phyloP scores from a whole-genome alignment of 345 rosid genomes.

The Lumnitzera racemosa region DNA sequence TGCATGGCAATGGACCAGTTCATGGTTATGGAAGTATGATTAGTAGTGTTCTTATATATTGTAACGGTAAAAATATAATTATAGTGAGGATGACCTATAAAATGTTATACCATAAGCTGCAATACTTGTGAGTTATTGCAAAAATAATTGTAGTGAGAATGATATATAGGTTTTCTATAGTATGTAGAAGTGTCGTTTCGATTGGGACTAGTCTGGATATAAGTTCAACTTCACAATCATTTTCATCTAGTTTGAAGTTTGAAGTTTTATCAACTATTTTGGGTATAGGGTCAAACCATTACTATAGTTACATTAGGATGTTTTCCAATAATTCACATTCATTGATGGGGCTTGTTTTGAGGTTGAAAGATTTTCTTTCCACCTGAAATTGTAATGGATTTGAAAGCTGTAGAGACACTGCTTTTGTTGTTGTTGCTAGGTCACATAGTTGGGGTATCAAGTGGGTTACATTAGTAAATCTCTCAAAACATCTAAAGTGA shows the following conservation, averaged over 20 bases:
- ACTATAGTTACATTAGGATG: conserved; percentile 60
- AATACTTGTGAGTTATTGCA: too few species aligned
- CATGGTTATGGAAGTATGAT: too few species aligned
- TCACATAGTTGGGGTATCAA: conserved; percentile 58
- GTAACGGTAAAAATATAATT: too few species aligned
- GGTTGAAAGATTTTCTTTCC: conserved; percentile 28
- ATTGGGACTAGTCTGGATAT: background rate
- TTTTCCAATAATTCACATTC: conserved; percentile 67
- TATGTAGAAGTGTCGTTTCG: too few species aligned
- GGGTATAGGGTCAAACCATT: conserved; percentile 21
- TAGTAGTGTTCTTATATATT: too few species aligned
- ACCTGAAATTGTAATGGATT: conserved; percentile 21
- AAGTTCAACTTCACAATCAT: conserved; percentile 21
- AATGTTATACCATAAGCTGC: too few species aligned
- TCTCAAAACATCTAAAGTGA: conserved; percentile 33
- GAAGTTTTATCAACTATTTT: conserved; percentile 17
- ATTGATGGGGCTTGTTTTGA: conserved; percentile 72
- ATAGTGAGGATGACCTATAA: too few species aligned
- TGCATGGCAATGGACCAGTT: too few species aligned
- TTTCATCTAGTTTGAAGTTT: conserved; percentile 22
- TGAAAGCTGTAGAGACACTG: conserved; percentile 26
- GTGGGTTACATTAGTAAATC: conserved; percentile 74
- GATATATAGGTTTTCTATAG: too few species aligned
- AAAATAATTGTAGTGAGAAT: too few species aligned
- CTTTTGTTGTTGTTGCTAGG: conserved; percentile 53